Base-by-base conservation (phyloP, 306 rosid species). In the Rosa chinensis region DNA sequence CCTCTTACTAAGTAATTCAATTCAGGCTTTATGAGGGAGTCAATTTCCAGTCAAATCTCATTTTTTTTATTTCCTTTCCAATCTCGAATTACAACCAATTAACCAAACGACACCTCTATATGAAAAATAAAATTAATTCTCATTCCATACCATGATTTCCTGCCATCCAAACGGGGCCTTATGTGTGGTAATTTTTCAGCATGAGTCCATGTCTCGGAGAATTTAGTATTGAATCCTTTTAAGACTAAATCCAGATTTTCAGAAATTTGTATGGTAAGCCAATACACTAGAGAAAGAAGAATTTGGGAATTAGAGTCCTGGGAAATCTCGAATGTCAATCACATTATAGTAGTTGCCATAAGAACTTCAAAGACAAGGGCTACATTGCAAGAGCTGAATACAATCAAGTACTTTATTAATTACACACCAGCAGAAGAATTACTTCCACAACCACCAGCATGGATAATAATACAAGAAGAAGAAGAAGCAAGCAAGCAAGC, bases 351-450 rank as follows among this genome's bases (percentile, higher is more conserved):
- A 25, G 10, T 49, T 25, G 12, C 12, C 37, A 48, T 71, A 14
- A 9, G n/a, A 35, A 71, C 40, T 48, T 71, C 9, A 48, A 39
- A 39, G 14, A 66, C 47, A 37, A 17, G 25, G 48, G 23, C 45
- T 8, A 39, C 71, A 16, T 10, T 50, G 2, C 77, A 73, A 52
- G 66, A 52, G 37, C 77, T 20, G 48, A 42, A 43, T 21, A 43
- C 78, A 76, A 61, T 25, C 40, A 62, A 59, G 32, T 39, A 39
- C 14, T 66, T 66, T 37, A 37, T 62, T 32, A 32, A 2, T 18
- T 52, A 62, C 40, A 39, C 48, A 55, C 72, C 58, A 76, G 72
- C 79, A 76, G 72, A 76, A 62, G 61, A 76, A 11, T 28, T 78
- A 71, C 69, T 18, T 56, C 5, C 18, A 35, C 37, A 42, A 52